Percentiles rank a stretch among this genome's conserved stretches.
These are phyloP conservation scores for Coemansia sp. DNA, from an alignment of 192 early-diverging fungal genomes.

Conservation along the genomic window DNA sequence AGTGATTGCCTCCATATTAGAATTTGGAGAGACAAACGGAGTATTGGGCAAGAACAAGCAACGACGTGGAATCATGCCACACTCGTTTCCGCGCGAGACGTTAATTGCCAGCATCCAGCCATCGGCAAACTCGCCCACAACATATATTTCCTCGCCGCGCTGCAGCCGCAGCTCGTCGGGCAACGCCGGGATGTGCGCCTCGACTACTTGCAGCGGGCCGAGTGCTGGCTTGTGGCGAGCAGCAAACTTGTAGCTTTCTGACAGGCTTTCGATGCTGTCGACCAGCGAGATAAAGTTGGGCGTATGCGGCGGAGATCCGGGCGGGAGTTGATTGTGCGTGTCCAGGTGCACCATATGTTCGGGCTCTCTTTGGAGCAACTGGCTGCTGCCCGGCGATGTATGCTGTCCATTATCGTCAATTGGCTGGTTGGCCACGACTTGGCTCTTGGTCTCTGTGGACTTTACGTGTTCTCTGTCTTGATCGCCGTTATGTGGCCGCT, in stretches of 20 bases:
- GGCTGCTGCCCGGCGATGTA: neutral
- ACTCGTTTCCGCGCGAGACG: constrained; percentile 27
- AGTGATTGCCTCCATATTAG: constrained; percentile 4
- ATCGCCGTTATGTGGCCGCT: constrained; percentile 3
- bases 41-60: constrained; percentile 47
- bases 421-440: neutral
- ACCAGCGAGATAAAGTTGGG: constrained; percentile 17
- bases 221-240: constrained; percentile 46
- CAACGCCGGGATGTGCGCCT: constrained; percentile 30
- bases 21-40: constrained; percentile 33
- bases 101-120: constrained; percentile 50
- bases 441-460: neutral
- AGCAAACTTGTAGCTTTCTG: constrained; percentile 48
- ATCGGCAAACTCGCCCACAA: constrained; percentile 51
- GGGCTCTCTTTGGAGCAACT: neutral
- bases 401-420: neutral
- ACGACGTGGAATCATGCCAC: constrained; percentile 48
- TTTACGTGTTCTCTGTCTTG: neutral
- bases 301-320: neutral
- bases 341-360: neutral
- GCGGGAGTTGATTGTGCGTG: constrained; percentile 1
- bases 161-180: constrained; percentile 37
- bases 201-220: constrained; percentile 32
- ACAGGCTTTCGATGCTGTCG: constrained; percentile 45
- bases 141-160: constrained; percentile 26